Evolutionary conservation across 106 monocot genomes (phyloP).

Genomic region (Alisma plantagoaquatica): DNA sequence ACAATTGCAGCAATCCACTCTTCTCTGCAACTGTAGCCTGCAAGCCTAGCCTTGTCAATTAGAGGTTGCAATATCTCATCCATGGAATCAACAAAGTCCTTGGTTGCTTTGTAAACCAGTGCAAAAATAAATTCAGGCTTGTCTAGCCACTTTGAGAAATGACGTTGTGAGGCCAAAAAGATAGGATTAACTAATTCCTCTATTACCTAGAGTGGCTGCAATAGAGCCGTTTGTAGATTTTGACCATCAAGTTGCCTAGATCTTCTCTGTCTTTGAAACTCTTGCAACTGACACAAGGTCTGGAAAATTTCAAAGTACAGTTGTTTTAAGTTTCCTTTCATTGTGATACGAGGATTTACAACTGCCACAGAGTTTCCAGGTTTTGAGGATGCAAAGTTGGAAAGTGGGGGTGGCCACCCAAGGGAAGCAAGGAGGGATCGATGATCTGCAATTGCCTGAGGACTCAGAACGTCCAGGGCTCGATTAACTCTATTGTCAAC

Average conservation of each 20-base stretch:
- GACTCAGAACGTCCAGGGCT: conserved; percentile 68
- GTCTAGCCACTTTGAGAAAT: conserved; percentile 84
- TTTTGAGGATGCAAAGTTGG: conserved; percentile 20
- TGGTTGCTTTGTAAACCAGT: conserved; percentile 67
- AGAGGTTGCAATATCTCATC: conserved; percentile 92
- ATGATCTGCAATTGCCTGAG: conserved; percentile 92
- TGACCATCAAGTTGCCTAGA: conserved; percentile 55
- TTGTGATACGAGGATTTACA: conserved; percentile 65
- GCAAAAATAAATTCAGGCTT: conserved; percentile 94
- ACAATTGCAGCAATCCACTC: conserved; percentile 91
- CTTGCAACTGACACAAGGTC: conserved; percentile 78
- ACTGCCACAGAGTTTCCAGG: conserved; percentile 11
- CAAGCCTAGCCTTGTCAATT: conserved; percentile 79
- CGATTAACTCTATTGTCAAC: conserved; percentile 84
- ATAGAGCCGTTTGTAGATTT: conserved; percentile 37
- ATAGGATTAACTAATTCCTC: conserved; percentile 90
- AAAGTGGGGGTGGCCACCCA: conserved; percentile 83
- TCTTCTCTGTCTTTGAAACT: conserved; percentile 78
- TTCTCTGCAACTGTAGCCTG: conserved; percentile 90
- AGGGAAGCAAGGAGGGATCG: conserved; percentile 69
- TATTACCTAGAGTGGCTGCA: conserved; percentile 84
- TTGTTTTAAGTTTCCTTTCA: conserved; percentile 52
- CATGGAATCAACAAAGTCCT: conserved; percentile 81
- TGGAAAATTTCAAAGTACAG: conserved; percentile 74
- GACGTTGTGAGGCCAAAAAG: conserved; percentile 37